Evolutionary conservation across 768 basidiomycete genomes (phyloP).

Genomic region (Lyophyllum atratum): DNA sequence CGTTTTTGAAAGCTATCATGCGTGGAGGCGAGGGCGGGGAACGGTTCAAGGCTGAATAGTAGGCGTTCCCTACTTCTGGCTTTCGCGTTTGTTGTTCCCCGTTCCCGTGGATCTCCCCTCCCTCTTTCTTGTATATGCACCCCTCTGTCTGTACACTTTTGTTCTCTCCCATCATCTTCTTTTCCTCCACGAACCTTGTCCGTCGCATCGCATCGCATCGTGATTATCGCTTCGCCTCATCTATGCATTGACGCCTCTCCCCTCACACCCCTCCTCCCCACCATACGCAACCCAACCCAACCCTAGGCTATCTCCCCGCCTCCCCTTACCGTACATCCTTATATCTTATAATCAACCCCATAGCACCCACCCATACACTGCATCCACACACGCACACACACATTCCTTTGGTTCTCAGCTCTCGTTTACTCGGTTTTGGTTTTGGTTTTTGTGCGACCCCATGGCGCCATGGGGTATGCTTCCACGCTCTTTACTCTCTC

Average conservation of each 20-base stretch:
- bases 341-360: neutral
- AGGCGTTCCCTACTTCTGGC: neutral
- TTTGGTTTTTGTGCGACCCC: too few relatives aligned
- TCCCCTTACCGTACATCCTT: neutral
- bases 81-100: neutral
- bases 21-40: slow-evolving; percentile 72
- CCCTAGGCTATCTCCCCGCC: neutral
- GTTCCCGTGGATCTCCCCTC: too few relatives aligned
- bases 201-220: neutral
- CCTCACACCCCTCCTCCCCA: neutral
- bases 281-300: neutral
- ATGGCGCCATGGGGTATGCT: too few relatives aligned
- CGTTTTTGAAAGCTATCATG: slow-evolving; percentile 86
- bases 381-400: slow-evolving; percentile 4
- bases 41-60: slow-evolving; percentile 39
- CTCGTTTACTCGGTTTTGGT: neutral
- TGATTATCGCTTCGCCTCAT: neutral
- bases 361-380: neutral
- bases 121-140: neutral
- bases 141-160: neutral
- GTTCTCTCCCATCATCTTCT: neutral
- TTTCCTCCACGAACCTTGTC: too few relatives aligned
- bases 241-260: neutral
- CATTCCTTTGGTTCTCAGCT: slow-evolving; percentile 10
- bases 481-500: too few relatives aligned